Conservation (phyloP, 1,139 yeast genomes). For the Pichia sp. region DNA sequence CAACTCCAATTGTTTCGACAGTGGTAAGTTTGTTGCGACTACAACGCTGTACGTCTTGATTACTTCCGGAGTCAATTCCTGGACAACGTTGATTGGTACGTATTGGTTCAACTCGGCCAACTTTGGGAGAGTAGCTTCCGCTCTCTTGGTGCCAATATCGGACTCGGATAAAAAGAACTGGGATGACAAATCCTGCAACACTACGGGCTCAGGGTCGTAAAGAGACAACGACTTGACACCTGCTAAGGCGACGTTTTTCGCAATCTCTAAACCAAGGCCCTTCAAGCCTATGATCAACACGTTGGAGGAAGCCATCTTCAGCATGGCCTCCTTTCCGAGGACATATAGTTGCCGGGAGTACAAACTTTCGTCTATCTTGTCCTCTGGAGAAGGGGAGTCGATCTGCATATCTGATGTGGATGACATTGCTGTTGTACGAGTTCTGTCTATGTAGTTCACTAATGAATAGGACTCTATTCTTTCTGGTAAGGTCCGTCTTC, state of each 20-base stretch:
- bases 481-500: background rate
- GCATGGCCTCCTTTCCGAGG: conserved; percentile 94
- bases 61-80: conserved; percentile 47
- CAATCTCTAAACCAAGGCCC: conserved; percentile 93
- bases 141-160: conserved; percentile 79
- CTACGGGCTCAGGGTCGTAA: conserved; percentile 73
- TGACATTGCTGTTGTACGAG: background rate
- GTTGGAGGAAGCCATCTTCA: conserved; percentile 89
- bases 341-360: conserved; percentile 96
- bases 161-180: conserved; percentile 75
- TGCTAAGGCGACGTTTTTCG: conserved; percentile 93
- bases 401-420: conserved; percentile 43
- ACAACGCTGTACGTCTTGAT: conserved; percentile 70
- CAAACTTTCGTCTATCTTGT: conserved; percentile 78
- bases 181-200: conserved; percentile 71
- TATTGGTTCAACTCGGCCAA: conserved; percentile 82
- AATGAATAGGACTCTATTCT: background rate
- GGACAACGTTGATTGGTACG: conserved; percentile 76
- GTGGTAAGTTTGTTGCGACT: conserved; percentile 71
- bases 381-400: conserved; percentile 43
- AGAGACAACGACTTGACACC: conserved; percentile 93
- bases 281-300: conserved; percentile 83
- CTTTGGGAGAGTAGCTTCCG: conserved; percentile 58
- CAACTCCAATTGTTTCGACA: conserved; percentile 72
- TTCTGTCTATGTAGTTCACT: background rate